phyloP scores from a whole-genome alignment of 2,329 filamentous ascomycete genomes.

The Penicillium sp. region DNA sequence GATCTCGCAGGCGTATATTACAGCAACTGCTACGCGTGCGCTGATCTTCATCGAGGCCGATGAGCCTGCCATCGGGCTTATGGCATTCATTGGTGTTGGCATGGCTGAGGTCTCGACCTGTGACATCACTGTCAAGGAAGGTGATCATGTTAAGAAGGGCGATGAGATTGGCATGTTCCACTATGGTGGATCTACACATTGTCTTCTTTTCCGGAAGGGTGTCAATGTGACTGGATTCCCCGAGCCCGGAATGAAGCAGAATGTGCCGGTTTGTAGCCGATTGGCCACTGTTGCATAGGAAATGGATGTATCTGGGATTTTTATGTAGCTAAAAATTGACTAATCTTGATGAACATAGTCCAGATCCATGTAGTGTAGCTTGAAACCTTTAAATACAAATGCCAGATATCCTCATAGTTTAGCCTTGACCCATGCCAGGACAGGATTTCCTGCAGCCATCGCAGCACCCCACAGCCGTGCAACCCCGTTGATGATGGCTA shows the following conservation, averaged over 20 bases:
- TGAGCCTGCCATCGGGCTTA: conserved; percentile 60
- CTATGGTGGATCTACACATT: conserved; percentile 69
- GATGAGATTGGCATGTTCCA: conserved; percentile 75
- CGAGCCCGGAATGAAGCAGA: conserved; percentile 20
- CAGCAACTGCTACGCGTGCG: conserved; percentile 62
- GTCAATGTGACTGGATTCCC: conserved; percentile 30
- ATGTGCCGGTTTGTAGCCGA: conserved; percentile 26
- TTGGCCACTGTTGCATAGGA: conserved; percentile 19
- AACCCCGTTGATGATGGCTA: too few species aligned
- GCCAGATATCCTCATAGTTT: too few species aligned
- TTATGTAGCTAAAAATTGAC: not conserved
- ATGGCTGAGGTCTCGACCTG: conserved; percentile 75
- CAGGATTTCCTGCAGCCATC: too few species aligned
- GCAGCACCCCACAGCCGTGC: too few species aligned
- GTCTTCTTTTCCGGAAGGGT: conserved; percentile 55
- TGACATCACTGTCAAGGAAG: conserved; percentile 64
- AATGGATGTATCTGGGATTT: not conserved
- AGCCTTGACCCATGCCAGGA: too few species aligned
- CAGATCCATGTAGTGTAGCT: too few species aligned
- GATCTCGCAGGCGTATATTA: conserved; percentile 61
- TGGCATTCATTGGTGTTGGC: conserved; percentile 66
- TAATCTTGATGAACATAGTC: not conserved
- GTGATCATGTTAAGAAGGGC: conserved; percentile 63
- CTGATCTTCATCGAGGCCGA: conserved; percentile 68
- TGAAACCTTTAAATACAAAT: too few species aligned